Conservation (phyloP, 192 early-diverging fungal species). For the Coemansia sp. region DNA sequence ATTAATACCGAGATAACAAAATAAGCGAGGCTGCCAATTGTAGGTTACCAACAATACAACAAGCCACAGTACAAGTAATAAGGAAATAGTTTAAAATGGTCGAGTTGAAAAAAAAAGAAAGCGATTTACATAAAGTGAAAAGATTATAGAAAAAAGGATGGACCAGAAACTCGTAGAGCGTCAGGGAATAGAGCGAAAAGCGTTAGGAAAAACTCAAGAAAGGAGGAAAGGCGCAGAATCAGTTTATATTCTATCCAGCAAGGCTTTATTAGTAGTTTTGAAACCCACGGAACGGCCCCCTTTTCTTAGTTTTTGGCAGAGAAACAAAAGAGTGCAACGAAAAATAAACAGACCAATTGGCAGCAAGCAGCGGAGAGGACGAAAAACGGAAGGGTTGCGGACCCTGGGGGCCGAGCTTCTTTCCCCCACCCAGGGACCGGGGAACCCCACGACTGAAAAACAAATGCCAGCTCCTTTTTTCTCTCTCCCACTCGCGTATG, state of each 20-base stretch:
- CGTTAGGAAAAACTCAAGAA: background rate
- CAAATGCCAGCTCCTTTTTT: too few species aligned
- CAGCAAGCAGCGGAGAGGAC: background rate
- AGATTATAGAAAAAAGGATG: background rate
- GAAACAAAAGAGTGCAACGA: background rate
- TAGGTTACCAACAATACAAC: background rate
- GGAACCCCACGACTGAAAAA: background rate
- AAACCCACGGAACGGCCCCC: background rate
- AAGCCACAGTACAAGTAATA: background rate
- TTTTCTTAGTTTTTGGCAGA: background rate
- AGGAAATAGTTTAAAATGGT: background rate
- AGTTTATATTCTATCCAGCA: background rate
- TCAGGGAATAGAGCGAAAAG: too few species aligned
- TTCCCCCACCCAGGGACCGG: background rate
- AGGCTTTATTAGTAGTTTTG: background rate
- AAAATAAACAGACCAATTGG: background rate
- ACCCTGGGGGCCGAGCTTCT: background rate
- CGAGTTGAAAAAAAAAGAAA: background rate
- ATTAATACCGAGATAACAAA: conserved; percentile 1
- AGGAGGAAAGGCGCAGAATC: background rate
- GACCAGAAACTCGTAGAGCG: background rate
- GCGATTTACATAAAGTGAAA: background rate
- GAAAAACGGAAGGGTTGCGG: background rate
- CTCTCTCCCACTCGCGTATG: background rate
- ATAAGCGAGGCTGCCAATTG: too few species aligned